Evolutionary conservation across 768 basidiomycete genomes (phyloP), one percentile per base, ranked within the genome.

Genomic region (Russula sp.): DNA sequence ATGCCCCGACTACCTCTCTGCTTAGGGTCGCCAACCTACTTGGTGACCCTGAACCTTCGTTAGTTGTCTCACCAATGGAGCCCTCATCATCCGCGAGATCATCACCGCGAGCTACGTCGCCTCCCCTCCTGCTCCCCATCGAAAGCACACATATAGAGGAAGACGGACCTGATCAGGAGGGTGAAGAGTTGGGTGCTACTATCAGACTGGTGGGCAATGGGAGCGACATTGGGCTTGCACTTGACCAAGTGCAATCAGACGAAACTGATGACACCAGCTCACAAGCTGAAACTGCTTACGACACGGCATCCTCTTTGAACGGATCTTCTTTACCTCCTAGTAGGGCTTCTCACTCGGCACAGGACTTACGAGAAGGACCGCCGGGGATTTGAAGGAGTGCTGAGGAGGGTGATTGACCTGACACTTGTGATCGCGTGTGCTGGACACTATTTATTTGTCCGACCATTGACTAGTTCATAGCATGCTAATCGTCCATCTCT

Each of bases 311-410:
- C 22, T 51, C 62, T 14, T 58, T 50, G 20, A 42, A 26, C 1
- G 49, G 44, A 26, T 24, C n/a, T 42, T 52, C 36, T n/a, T 44
- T 57, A 30, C 49, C 56, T 2, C 46, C 20, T 30, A 40, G 57
- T 49, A 58, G 36, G 40, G 28, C 54, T 49, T 62, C 76, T 40
- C 38, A 40, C 16, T 40, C 38, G 26, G 77, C 77, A 40, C 77
- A 76, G 38, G 75, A 75, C 70, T 75, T 79, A 77, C 86, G 83
- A 75, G 82, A 81, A 71, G 83, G 81, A 81, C 83, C 44, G 71
- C 72, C 66, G 77, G 77, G 69, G 81, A 78, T 69, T 68, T 79
- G 63, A 82, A 83, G 70, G 82, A 79, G 67, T 69, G 64, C 73
- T 66, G 61, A 36, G 54, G 54, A 46, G 61, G 48, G 32, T 57